A percentile compares a stretch with the other conserved stretches of the same genome.
phyloP scores from a whole-genome alignment of 78 protist genomes.

The Polysphondylium violaceum region DNA sequence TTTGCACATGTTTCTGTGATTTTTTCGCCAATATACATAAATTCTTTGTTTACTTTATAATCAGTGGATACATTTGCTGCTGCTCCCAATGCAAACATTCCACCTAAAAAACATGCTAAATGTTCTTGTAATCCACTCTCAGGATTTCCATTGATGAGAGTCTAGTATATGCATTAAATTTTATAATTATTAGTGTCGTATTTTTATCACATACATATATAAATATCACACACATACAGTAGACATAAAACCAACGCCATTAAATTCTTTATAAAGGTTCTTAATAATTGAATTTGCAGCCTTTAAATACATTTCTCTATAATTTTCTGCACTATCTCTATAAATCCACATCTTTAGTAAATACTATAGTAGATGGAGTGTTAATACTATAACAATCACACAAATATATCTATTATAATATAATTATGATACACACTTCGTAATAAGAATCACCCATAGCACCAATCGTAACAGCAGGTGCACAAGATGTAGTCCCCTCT shows the following conservation, averaged over 20 bases:
- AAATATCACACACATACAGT: no score
- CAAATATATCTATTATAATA: no score
- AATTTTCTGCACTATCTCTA: not conserved
- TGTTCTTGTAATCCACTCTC: slow-evolving; percentile 87
- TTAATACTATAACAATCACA: no score
- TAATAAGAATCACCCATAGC: slow-evolving; percentile 91
- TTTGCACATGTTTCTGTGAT: slow-evolving; percentile 63
- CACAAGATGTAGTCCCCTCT: slow-evolving; percentile 24
- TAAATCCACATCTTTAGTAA: slow-evolving; percentile 67
- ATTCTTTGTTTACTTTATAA: not conserved
- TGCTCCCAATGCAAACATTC: slow-evolving; percentile 93
- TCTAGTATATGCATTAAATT: no score
- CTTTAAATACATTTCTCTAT: slow-evolving; percentile 69
- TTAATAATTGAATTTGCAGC: slow-evolving; percentile 39
- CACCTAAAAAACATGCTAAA: slow-evolving; percentile 94
- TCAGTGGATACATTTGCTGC: slow-evolving; percentile 15
- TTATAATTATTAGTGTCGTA: no score
- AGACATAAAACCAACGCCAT: slow-evolving; percentile 27
- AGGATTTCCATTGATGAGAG: not conserved
- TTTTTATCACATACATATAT: no score
- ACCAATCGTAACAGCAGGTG: slow-evolving; percentile 50
- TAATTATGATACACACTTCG: no score
- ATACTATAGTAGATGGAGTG: no score
- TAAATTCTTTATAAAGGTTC: slow-evolving; percentile 16
- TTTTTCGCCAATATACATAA: slow-evolving; percentile 51